phyloP scores from a whole-genome alignment of 495 filamentous ascomycete genomes.

The Xylaria scruposa region DNA sequence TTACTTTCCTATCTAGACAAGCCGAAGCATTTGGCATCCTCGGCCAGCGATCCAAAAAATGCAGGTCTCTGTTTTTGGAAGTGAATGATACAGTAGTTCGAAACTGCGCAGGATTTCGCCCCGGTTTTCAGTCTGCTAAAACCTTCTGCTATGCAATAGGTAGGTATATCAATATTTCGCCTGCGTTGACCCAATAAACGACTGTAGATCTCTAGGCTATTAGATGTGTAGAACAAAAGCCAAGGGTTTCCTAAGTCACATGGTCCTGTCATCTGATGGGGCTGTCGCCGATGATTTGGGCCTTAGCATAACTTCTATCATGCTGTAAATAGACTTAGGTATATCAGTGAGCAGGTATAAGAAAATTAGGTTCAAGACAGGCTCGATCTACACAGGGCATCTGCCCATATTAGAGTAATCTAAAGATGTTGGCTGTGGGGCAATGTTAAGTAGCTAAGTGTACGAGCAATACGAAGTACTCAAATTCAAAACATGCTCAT shows the following conservation, averaged over 20 bases:
- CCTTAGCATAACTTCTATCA: background rate
- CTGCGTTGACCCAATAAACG: background rate
- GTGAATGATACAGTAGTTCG: background rate
- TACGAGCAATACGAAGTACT: background rate
- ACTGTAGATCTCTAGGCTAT: background rate
- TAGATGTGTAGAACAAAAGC: background rate
- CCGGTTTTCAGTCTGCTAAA: background rate
- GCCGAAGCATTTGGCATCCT: background rate
- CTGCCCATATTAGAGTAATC: background rate
- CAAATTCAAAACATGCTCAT: background rate
- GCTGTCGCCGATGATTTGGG: background rate
- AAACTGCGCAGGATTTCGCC: background rate
- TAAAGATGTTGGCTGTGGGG: background rate
- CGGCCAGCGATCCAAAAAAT: background rate
- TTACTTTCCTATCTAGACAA: background rate
- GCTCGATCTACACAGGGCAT: background rate
- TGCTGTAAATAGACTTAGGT: background rate
- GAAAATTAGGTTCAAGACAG: background rate
- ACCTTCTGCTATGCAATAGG: background rate
- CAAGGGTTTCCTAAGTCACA: background rate
- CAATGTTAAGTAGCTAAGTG: background rate
- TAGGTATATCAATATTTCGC: background rate
- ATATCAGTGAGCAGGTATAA: background rate
- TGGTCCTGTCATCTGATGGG: background rate
- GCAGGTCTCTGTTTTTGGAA: background rate